Percentiles rank a stretch among this genome's conserved stretches.
These are phyloP conservation scores for Beauveria varroae DNA, from an alignment of 2,329 filamentous ascomycete genomes.

Conservation along the genomic window DNA sequence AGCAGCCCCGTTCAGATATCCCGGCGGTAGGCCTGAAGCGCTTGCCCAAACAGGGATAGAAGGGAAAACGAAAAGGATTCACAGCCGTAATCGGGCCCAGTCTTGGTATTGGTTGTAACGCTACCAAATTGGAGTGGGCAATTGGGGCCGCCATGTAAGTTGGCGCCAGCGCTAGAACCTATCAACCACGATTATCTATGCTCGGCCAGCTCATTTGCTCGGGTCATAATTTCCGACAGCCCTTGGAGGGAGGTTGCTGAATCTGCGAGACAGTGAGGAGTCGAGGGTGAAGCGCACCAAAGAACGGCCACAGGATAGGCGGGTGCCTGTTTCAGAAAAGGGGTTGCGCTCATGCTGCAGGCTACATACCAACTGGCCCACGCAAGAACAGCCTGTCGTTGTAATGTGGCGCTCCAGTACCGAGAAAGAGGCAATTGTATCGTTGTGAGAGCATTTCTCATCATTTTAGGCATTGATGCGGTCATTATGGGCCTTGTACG, in stretches of 20 bases:
- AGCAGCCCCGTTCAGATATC: neutral
- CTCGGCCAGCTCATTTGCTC: conserved; percentile 7
- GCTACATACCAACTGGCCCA: no score
- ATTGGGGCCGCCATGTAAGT: neutral
- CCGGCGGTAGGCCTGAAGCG: neutral
- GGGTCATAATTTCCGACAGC: neutral
- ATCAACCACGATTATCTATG: neutral
- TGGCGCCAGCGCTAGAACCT: neutral
- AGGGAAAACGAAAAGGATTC: neutral
- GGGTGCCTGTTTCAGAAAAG: conserved; percentile 5
- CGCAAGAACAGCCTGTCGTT: no score
- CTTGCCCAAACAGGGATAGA: neutral
- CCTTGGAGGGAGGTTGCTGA: neutral
- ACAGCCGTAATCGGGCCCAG: conserved; percentile 8
- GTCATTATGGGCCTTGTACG: no score
- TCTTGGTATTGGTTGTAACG: conserved; percentile 1
- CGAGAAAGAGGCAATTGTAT: no score
- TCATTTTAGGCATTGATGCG: no score
- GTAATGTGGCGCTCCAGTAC: no score
- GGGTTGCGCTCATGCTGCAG: neutral
- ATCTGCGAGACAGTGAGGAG: neutral
- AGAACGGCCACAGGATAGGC: neutral
- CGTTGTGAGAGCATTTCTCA: no score
- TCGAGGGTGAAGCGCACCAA: neutral
- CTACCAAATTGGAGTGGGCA: conserved; percentile 8